These are phyloP conservation scores for Thielaviopsis euricoi DNA, from an alignment of 2,329 filamentous ascomycete genomes.

Conservation along the genomic window DNA sequence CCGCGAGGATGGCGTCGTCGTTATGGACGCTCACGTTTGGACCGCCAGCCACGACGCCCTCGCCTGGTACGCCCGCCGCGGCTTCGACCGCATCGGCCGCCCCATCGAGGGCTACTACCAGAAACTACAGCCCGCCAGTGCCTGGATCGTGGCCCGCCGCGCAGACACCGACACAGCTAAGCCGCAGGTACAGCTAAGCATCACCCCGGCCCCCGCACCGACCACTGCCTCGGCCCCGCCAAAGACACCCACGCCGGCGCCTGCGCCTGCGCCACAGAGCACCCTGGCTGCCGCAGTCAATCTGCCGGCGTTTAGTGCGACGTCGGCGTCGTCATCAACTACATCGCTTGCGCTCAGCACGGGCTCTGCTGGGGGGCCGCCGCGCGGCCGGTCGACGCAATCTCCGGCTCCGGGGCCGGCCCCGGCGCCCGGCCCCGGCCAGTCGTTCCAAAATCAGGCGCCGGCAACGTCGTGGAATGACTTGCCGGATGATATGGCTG, in stretches of 20 bases:
- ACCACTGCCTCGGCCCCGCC: slow-evolving; percentile 6
- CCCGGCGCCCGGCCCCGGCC: slow-evolving; percentile 18
- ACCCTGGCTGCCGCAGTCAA: slow-evolving; percentile 3
- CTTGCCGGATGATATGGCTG: slow-evolving; percentile 41
- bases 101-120: slow-evolving; percentile 44
- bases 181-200: slow-evolving; percentile 18
- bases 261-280: too few species aligned
- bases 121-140: slow-evolving; percentile 42
- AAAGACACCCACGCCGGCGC: slow-evolving; percentile 10
- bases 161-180: slow-evolving; percentile 18
- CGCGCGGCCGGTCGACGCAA: slow-evolving; percentile 13
- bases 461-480: slow-evolving; percentile 51
- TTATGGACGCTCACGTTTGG: slow-evolving; percentile 52
- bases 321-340: slow-evolving; percentile 19
- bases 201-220: slow-evolving; percentile 20
- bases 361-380: slow-evolving; percentile 10
- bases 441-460: slow-evolving; percentile 42
- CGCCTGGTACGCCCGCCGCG: slow-evolving; percentile 42
- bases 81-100: slow-evolving; percentile 33
- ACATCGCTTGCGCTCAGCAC: slow-evolving; percentile 16
- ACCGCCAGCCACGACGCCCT: slow-evolving; percentile 47
- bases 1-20: slow-evolving; percentile 22
- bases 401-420: slow-evolving; percentile 16
- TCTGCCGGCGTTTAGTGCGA: neutral
- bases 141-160: slow-evolving; percentile 39